Evolutionary conservation across 2,329 filamentous ascomycete genomes (phyloP), one percentile per base, ranked within the genome.

Genomic region (Cladophialophora yegresii): DNA sequence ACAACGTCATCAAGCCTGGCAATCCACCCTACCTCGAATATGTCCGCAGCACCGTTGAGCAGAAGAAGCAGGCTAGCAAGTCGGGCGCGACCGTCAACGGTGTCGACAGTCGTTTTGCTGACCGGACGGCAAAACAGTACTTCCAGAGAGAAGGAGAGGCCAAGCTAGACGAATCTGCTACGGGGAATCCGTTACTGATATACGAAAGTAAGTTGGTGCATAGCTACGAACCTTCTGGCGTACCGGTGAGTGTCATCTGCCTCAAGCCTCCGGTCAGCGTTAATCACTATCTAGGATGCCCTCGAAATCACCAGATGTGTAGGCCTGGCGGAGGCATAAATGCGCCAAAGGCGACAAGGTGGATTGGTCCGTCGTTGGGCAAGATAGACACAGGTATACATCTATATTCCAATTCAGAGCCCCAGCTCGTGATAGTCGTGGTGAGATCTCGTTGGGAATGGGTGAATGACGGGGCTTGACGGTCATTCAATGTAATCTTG

Each of bases 181-280:
- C 67, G 43, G 73, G 73, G 2, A 75, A 75, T 59, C 73, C 73
- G 10, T 71, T 72, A 40, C 62, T 90, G 65, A 76, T 86, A 13
- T 90, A 91, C 70, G 80, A 87, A 71, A 90, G 87, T 73, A 77
- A 81, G 66, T 75, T 89, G 58, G 73, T 87, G 16, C 77, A 88
- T 63, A 88, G 87, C 72, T 90, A 83, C 72, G 88, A 91, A 75
- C 88, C 88, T 0, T 87, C 86, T 7, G 88, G 87, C 4, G 82
- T 84, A 30, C 85, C 85, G 36, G 87, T 67, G 49, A 63, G 65
- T 50, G 10, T 16, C 9, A 30, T 23, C 5, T 22, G n/a, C 3
- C 9, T 30, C 10, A 23, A 49, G 26, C 28, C 4, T 36, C 16
- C 20, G 40, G 12, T 33, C 4, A 13, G 16, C 9, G 0, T 32